Base-by-base conservation (phyloP, 768 basidiomycete species). In the Leucocoprinus birnbaumii region DNA sequence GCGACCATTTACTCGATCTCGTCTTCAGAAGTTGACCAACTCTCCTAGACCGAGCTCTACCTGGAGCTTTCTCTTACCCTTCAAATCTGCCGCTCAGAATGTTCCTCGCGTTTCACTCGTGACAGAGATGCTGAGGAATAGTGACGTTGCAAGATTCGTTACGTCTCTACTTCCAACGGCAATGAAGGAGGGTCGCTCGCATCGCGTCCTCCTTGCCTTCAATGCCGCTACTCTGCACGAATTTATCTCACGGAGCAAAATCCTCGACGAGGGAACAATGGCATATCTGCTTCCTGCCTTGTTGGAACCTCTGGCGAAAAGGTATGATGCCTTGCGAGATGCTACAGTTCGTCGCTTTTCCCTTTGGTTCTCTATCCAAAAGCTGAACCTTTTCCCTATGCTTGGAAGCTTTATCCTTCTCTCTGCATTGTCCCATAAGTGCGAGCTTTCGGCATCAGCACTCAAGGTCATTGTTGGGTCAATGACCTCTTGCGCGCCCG, bases 151-250 rank as follows among this genome's bases (percentile, higher is more conserved):
- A 3, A 85, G 88, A 18, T 89, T 91, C 59, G 72, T 92, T 6
- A 72, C 82, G 1, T 74, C 76, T 3, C 68, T 96, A 13, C 77
- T 96, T 2, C 85, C 89, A 0, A 64, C 63, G 18, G 77, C 84
- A 0, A 55, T 87, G 51, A 81, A 83, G 62, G 77, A 72, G 27
- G 71, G 71, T 1, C 65, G 68, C 53, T 64, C 67, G n/a, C 85
- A 96, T 65, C 85, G 85, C 35, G 81, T 88, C 0, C 71, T 98
- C 14, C 68, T 93, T 42, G 85, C 85, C 0, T 98, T 98, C 71
- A 91, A 92, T 67, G 80, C 89, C 6, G 86, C 89, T 6, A 81
- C 80, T 0, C 70, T 93, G 42, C 82, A 94, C 31, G 93, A 91
- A 38, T 95, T 89, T 63, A 75, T 99, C 37, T 80, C 83, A 35